These are phyloP conservation scores for Suillus placidus DNA, from an alignment of 768 basidiomycete genomes.

Conservation along the genomic window DNA sequence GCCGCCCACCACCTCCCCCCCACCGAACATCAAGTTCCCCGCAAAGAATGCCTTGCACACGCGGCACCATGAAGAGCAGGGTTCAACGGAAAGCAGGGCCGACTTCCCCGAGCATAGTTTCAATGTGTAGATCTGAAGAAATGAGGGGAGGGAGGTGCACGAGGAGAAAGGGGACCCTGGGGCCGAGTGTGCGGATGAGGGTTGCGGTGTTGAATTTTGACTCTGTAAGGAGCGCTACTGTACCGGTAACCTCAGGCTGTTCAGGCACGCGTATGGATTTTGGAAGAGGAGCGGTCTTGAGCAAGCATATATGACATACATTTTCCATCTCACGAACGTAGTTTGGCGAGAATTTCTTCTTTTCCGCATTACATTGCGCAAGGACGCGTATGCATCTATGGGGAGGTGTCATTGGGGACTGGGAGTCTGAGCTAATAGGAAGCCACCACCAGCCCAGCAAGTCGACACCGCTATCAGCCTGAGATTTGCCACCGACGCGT, in stretches of 20 bases:
- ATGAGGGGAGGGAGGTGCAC: conserved; percentile 65
- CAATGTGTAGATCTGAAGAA: conserved; percentile 5
- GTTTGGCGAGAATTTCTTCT: conserved; percentile 75
- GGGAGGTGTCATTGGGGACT: conserved; percentile 14
- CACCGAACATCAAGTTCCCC: conserved; percentile 69
- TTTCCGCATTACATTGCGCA: conserved; percentile 91
- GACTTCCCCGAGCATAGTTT: conserved; percentile 26
- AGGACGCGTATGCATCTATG: conserved; percentile 71
- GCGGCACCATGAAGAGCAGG: conserved; percentile 51
- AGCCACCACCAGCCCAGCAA: conserved; percentile 94
- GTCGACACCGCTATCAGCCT: conserved; percentile 80
- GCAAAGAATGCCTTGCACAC: conserved; percentile 53
- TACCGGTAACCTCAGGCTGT: conserved; percentile 8
- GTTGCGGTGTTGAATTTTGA: conserved; percentile 80
- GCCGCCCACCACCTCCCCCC: conserved; percentile 34
- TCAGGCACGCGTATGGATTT: background rate
- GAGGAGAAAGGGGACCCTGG: conserved; percentile 77
- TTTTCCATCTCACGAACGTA: conserved; percentile 90
- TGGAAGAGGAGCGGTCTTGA: background rate
- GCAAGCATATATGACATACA: conserved; percentile 55
- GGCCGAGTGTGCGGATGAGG: conserved; percentile 68
- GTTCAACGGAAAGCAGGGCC: conserved; percentile 67
- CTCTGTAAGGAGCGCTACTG: conserved; percentile 70
- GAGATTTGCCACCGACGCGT: conserved; percentile 73
- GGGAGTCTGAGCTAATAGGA: conserved; percentile 37